These are phyloP conservation scores for Neonectria coccinea DNA, from an alignment of 2,329 filamentous ascomycete genomes.

Conservation along the genomic window DNA sequence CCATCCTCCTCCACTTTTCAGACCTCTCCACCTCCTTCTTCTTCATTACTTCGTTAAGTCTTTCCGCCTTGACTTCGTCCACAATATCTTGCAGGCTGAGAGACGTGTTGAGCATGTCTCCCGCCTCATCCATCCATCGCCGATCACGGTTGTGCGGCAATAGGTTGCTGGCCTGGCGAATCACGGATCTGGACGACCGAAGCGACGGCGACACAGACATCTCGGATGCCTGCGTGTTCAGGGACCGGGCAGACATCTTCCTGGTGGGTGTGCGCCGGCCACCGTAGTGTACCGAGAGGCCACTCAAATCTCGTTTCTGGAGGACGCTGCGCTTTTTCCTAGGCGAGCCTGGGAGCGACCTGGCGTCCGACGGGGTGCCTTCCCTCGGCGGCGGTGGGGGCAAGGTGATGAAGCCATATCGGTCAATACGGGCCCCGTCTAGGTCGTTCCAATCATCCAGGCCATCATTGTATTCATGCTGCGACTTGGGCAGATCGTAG, in stretches of 20 bases:
- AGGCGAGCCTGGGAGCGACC: constrained; percentile 58
- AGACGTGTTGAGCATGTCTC: constrained; percentile 73
- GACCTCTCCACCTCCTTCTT: constrained; percentile 72
- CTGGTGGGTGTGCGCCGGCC: constrained; percentile 60
- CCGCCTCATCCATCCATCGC: constrained; percentile 72
- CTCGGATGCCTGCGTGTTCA: constrained; percentile 68
- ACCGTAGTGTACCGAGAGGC: constrained; percentile 56
- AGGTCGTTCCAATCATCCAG: constrained; percentile 77
- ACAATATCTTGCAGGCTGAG: constrained; percentile 67
- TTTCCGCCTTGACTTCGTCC: constrained; percentile 67
- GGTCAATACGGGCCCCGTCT: constrained; percentile 70
- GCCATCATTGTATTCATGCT: constrained; percentile 66
- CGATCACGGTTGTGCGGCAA: constrained; percentile 72
- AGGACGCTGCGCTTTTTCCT: constrained; percentile 60
- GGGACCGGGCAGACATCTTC: constrained; percentile 68
- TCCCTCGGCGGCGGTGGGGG: constrained; percentile 58
- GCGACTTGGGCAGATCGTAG: constrained; percentile 54
- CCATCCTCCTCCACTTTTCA: constrained; percentile 77
- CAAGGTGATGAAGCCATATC: constrained; percentile 74
- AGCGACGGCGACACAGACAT: constrained; percentile 61
- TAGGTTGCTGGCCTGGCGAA: constrained; percentile 69
- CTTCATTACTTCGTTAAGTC: constrained; percentile 66
- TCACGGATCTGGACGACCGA: constrained; percentile 65
- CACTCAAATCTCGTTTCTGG: constrained; percentile 50
- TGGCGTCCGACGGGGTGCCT: constrained; percentile 56